Conservation (phyloP, 2,329 filamentous ascomycete species). For the Cladosporium sp. region DNA sequence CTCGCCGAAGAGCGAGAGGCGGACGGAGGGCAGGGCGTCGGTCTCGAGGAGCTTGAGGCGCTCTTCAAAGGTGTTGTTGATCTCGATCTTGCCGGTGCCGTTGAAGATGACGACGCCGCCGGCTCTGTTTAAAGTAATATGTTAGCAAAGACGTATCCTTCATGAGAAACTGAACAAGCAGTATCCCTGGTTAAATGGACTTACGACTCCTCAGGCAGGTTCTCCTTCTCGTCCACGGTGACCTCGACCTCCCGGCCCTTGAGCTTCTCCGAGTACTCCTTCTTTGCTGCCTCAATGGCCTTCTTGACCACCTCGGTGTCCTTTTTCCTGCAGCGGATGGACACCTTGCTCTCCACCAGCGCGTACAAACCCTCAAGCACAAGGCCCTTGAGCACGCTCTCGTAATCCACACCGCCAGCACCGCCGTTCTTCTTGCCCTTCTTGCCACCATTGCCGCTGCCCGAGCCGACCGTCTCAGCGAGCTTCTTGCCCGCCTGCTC, state of each 20-base stretch:
- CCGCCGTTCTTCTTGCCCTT: conserved; percentile 58
- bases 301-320: conserved; percentile 75
- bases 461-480: conserved; percentile 13
- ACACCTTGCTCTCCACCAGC: conserved; percentile 75
- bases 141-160: background rate
- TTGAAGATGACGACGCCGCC: conserved; percentile 82
- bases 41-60: conserved; percentile 81
- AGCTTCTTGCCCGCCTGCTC: conserved; percentile 75
- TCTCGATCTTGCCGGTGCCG: conserved; percentile 88
- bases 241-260: conserved; percentile 68
- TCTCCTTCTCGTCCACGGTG: conserved; percentile 74
- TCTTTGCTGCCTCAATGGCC: conserved; percentile 72
- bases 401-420: conserved; percentile 64
- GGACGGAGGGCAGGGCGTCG: conserved; percentile 79
- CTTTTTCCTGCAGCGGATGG: conserved; percentile 73
- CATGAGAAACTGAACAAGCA: background rate
- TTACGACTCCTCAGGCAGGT: conserved; percentile 80
- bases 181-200: conserved; percentile 41
- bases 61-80: conserved; percentile 97
- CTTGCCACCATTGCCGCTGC: conserved; percentile 38
- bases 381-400: conserved; percentile 72
- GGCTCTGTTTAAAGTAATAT: conserved; percentile 55
- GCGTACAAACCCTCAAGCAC: conserved; percentile 89
- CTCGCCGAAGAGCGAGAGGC: conserved; percentile 85
- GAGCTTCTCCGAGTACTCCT: conserved; percentile 78